Base-by-base conservation (phyloP, 1,139 yeast genomes). In the Taiozyma onychis region DNA sequence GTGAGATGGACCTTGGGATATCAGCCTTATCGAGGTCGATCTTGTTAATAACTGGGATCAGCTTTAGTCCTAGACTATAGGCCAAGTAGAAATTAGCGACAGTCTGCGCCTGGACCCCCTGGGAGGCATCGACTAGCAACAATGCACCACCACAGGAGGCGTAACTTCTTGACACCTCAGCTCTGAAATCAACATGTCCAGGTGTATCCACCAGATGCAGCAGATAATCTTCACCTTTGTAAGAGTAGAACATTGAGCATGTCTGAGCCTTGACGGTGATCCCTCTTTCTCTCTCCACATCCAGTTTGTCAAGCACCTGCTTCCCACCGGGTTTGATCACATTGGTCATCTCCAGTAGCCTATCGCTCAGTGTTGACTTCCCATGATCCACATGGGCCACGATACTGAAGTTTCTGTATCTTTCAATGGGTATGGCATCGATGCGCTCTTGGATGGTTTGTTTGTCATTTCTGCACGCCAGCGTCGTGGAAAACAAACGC, bases 371-470 rank as follows among this genome's bases (percentile, higher is more conserved):
- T 0, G 99, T 93, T 2, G 96, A 88, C 66, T 93, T 93, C 0
- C 99, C 99, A 67, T 93, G 99, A 66, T 93, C 99, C 39, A 93
- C 95, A 72, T 93, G 99, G 2, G 99, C 98, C 39, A 90, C 97
- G 51, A 93, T 91, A 54, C 96, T 88, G 68, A 93, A 91, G 67
- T 90, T 91, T 54, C 99, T 70, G 66, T 86, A 91, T 58, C 89
- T 81, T 51, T 83, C 85, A 32, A 87, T 76, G 6, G 98, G 98
- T 44, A 91, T 89, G 44, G 74, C 74, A 35, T 78, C 73, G 53
- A 90, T 82, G 54, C 95, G 71, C 43, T 82, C 83, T 48, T 69
- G 70, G 9, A 67, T 47, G 24, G 24, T 37, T 37, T 37, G 41
- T 18, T 37, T 37, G 14, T 37, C 41, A 37, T 37, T 37, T 18